These are phyloP conservation scores for Sporisorium sorghi DNA, from an alignment of 1,284 basidiomycete genomes.

Conservation along the genomic window DNA sequence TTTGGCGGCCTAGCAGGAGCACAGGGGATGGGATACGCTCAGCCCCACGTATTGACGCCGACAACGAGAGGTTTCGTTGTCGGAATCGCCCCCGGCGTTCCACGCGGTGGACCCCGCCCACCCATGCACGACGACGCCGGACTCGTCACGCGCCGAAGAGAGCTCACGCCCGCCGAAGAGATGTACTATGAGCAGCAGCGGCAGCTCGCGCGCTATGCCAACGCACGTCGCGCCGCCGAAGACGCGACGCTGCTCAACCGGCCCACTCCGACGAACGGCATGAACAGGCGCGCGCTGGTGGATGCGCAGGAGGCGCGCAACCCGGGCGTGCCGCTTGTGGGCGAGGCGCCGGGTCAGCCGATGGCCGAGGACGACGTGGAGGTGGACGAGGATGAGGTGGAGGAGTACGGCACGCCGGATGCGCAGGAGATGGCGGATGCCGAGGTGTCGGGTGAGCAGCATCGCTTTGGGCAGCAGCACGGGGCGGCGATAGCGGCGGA, in stretches of 20 bases:
- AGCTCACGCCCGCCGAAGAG: constrained; percentile 32
- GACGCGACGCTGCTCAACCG: constrained; percentile 25
- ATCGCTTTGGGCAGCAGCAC: neutral
- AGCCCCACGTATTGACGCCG: neutral
- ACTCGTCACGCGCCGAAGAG: neutral
- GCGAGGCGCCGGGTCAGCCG: neutral
- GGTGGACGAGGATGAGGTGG: neutral
- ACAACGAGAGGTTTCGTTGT: neutral
- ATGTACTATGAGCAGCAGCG: constrained; percentile 48
- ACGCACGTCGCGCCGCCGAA: constrained; percentile 29
- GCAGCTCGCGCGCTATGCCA: constrained; percentile 26
- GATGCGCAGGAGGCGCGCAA: constrained; percentile 34
- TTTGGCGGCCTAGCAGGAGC: neutral
- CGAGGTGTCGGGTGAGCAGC: neutral
- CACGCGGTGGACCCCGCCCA: neutral
- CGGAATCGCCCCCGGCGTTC: neutral
- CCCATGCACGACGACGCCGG: constrained; percentile 1
- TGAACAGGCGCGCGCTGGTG: constrained; percentile 2
- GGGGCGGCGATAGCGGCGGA: neutral
- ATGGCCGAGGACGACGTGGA: constrained; percentile 22
- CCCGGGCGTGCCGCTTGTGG: constrained; percentile 31
- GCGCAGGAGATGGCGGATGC: constrained; percentile 4
- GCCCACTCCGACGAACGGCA: constrained; percentile 2
- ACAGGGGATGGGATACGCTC: neutral
- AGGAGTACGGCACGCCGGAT: constrained; percentile 35